These are phyloP conservation scores for Petasospora fabianii DNA, from an alignment of 1,139 yeast species.

Conservation along the genomic window DNA sequence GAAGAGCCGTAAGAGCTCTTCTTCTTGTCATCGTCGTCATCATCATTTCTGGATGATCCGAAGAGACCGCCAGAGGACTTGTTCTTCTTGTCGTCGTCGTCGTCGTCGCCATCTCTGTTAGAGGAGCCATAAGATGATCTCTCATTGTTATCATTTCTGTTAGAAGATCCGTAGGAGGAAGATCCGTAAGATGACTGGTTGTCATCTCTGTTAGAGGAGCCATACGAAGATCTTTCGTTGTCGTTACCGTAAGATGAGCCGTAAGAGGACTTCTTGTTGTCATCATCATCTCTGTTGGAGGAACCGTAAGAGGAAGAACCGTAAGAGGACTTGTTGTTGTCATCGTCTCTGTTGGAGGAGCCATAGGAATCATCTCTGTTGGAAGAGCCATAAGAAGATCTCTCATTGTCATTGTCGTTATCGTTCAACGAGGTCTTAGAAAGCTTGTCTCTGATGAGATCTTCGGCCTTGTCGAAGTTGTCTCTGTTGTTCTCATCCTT, in stretches of 20 bases:
- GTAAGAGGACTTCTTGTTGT: conserved; percentile 1
- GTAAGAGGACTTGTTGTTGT: conserved; percentile 10
- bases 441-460: conserved; percentile 19
- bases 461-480: conserved; percentile 16
- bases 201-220: not conserved
- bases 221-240: conserved; percentile 4
- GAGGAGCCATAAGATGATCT: conserved; percentile 26
- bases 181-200: conserved; percentile 11
- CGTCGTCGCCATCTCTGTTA: conserved; percentile 6
- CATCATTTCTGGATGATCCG: not conserved
- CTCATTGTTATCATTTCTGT: conserved; percentile 3
- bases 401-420: conserved; percentile 6
- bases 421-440: conserved; percentile 16
- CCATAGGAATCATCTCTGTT: conserved; percentile 16
- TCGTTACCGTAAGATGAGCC: conserved; percentile 7
- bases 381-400: conserved; percentile 11
- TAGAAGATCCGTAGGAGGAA: conserved; percentile 11
- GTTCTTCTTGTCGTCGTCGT: not conserved
- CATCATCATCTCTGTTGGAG: conserved; percentile 13
- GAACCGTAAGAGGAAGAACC: conserved; percentile 20
- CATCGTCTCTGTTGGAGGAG: conserved; percentile 6
- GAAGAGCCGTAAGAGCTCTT: not conserved
- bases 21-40: not conserved
- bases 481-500: conserved; percentile 14
- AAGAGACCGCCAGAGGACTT: not conserved